Conservation (phyloP, 2,329 filamentous ascomycete species). For the Torrubiellomyces zombiae region DNA sequence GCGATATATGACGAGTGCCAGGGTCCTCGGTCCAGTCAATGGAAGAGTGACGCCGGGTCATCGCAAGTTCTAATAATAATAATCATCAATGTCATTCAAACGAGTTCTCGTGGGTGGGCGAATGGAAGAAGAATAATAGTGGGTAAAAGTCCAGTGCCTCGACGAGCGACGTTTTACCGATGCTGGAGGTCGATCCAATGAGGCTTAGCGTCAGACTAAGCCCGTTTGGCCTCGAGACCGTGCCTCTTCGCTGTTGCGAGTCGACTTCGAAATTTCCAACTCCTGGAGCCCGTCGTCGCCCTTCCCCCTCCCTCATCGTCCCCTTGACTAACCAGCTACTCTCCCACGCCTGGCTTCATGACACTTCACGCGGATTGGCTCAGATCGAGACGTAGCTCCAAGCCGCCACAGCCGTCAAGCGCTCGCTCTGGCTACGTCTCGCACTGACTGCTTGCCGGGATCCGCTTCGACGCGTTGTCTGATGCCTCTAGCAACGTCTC, state of each 20-base stretch:
- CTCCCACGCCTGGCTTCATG: conserved; percentile 21
- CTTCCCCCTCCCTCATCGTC: conserved; percentile 12
- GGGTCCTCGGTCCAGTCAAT: neutral
- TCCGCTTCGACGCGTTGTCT: conserved; percentile 32
- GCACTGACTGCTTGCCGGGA: conserved; percentile 24
- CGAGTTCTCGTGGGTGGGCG: too few relatives aligned
- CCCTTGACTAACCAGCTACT: too few relatives aligned
- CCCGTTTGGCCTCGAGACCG: conserved; percentile 17
- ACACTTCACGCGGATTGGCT: conserved; percentile 14
- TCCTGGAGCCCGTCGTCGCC: conserved; percentile 18
- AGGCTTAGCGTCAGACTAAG: conserved; percentile 18
- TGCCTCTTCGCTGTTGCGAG: conserved; percentile 22
- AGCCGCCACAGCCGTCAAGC: conserved; percentile 12
- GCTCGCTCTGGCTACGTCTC: conserved; percentile 14
- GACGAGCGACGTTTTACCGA: conserved; percentile 17
- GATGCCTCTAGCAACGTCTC: conserved; percentile 74
- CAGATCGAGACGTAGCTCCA: conserved; percentile 19
- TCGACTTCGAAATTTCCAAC: conserved; percentile 29
- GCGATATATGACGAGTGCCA: conserved; percentile 11
- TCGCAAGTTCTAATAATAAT: too few relatives aligned
- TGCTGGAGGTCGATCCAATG: conserved; percentile 15
- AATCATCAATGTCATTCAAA: too few relatives aligned
- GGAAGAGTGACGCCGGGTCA: too few relatives aligned
- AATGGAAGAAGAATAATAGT: too few relatives aligned
- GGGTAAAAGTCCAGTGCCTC: too few relatives aligned